These are phyloP conservation scores for Prototheca wickerhamii DNA, from an alignment of 163 green algal species.

Conservation along the genomic window DNA sequence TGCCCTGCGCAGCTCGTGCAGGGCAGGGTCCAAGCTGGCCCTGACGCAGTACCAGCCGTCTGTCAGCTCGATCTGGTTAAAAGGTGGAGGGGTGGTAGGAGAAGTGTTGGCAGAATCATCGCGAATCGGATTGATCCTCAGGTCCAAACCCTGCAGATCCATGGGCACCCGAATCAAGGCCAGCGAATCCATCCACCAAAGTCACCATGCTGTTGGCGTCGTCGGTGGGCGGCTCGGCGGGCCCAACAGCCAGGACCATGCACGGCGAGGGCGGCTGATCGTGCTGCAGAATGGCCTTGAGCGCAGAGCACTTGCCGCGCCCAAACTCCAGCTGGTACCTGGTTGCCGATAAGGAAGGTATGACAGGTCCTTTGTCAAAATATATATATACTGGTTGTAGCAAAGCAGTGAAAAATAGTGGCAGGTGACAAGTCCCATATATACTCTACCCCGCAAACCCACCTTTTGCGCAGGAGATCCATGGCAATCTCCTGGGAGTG, in stretches of 20 bases:
- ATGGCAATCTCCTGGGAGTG: not conserved
- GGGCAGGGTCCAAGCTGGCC: not conserved
- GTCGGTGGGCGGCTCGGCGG: too few relatives aligned
- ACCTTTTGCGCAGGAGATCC: not conserved
- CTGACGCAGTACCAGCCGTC: conserved; percentile 4
- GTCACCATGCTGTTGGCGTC: not conserved
- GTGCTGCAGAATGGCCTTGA: conserved; percentile 3
- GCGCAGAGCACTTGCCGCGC: not conserved
- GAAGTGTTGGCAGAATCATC: too few relatives aligned
- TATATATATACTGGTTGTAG: not conserved
- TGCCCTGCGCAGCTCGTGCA: not conserved
- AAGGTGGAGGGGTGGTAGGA: not conserved
- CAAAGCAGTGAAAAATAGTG: not conserved
- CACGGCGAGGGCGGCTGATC: not conserved
- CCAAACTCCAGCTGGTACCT: conserved; percentile 4
- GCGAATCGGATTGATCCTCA: too few relatives aligned
- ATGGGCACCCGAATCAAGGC: too few relatives aligned
- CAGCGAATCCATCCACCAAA: too few relatives aligned
- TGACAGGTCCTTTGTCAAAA: not conserved
- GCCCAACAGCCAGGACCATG: not conserved
- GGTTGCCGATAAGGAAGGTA: not conserved
- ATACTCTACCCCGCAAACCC: not conserved
- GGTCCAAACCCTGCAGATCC: too few relatives aligned
- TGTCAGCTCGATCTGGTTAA: not conserved
- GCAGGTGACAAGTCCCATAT: not conserved